phyloP scores from a whole-genome alignment of 768 basidiomycete genomes.

The Termitomyces sp. region DNA sequence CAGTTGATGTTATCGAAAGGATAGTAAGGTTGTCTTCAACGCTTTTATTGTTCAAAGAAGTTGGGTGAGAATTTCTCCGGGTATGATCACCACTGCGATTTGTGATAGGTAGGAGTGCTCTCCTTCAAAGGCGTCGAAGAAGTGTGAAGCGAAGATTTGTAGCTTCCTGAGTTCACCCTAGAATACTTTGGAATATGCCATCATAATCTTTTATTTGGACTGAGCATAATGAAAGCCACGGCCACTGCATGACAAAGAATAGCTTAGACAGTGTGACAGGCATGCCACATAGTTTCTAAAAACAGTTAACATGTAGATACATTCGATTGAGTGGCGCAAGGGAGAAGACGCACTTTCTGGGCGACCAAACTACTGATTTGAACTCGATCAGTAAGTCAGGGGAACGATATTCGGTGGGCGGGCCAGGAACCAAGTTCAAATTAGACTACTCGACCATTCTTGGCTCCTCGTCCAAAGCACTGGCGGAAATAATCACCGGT shows the following conservation, averaged over 20 bases:
- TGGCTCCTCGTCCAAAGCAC: no score
- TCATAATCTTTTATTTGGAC: neutral
- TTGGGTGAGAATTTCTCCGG: neutral
- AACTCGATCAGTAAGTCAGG: no score
- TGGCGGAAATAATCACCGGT: no score
- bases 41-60: neutral
- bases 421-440: no score
- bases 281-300: neutral
- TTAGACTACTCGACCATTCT: no score
- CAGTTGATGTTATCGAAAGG: neutral
- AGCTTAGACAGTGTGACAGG: neutral
- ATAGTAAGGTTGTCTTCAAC: neutral
- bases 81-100: neutral
- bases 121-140: neutral
- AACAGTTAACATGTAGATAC: neutral
- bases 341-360: neutral
- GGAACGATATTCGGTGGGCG: no score
- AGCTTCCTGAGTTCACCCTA: neutral
- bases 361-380: neutral
- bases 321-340: neutral
- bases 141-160: neutral
- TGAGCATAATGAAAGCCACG: neutral
- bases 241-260: neutral
- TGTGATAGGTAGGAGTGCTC: neutral
- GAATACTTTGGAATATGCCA: neutral